phyloP scores from a whole-genome alignment of 2,329 filamentous ascomycete species.

The Venturia oleaginea region DNA sequence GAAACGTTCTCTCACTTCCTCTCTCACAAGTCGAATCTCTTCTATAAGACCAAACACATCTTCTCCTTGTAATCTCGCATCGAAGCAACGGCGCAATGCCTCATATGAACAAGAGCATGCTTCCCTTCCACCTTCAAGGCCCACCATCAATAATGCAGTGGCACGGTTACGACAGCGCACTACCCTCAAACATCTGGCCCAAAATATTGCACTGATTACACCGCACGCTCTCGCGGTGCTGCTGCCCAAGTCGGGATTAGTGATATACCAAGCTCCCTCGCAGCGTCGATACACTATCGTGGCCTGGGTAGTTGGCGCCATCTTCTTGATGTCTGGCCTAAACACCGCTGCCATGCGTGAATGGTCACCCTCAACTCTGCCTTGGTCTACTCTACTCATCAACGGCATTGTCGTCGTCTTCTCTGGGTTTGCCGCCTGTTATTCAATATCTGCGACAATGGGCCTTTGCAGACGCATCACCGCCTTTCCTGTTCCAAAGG shows the following conservation, averaged over 20 bases:
- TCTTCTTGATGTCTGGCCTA: neutral
- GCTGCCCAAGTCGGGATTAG: neutral
- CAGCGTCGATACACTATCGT: neutral
- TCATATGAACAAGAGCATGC: neutral
- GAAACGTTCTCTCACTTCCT: neutral
- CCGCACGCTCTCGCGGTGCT: neutral
- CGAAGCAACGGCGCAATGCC: neutral
- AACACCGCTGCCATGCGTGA: neutral
- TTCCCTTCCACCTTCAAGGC: neutral
- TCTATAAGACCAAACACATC: neutral
- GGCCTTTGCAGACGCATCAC: slow-evolving; percentile 3
- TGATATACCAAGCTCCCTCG: neutral
- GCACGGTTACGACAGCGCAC: neutral
- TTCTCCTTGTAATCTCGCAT: neutral
- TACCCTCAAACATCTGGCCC: neutral
- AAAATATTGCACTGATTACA: neutral
- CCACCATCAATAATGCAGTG: neutral
- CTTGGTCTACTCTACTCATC: neutral
- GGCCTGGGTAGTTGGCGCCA: neutral
- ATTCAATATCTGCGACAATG: neutral
- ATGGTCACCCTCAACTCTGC: neutral
- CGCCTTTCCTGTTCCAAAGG: neutral
- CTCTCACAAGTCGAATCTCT: neutral
- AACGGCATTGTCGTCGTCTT: neutral
- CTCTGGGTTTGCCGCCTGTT: neutral